Base-by-base conservation (phyloP, 2,329 filamentous ascomycete species). In the Cryphonectria naterciae region DNA sequence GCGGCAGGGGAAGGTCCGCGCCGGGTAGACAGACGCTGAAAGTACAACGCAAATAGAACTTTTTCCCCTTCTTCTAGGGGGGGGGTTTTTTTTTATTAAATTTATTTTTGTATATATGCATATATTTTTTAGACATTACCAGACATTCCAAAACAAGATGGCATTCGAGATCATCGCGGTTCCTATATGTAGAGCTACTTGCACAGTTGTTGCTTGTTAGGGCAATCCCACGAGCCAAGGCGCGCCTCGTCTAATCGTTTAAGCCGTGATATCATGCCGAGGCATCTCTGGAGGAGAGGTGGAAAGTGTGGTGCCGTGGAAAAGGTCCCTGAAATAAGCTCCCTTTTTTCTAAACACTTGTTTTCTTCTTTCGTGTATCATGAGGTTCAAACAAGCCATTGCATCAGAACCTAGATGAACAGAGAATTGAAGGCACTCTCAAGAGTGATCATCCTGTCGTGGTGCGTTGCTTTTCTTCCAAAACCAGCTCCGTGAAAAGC, bases 251-350 rank as follows among this genome's bases (percentile, higher is more conserved):
- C 15, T 35, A 2, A 28, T 49, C n/a, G 32, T 37, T 11, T 35
- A 2, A 28, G 39, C 54, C 41, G 43, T 68, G 56, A 56, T 66
- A 28, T 61, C 65, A 60, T 67, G 71, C 71, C 71, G 68, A 70
- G 71, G 71, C 41, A 72, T 37, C 22, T 56, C 25, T 25, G 10
- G 28, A 46, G 39, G 19, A 19, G 28, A 49, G 41, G 63, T 56
- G 41, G 39, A 52, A 62, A 25, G n/a, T 19, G 41, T 13, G 6
- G n/a, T 43, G 32, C 28, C 19, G 62, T 35, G 4, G 54, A 17
- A 19, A 32, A 6, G 4, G 2, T 5, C 54, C 52, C 10, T 28
- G 15, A 19, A 7, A 32, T 6, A 6, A 58, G 4, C 54, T 35
- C 15, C 15, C 28, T 32, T 19, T 19, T 5, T 58, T 32, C 28